These are phyloP conservation scores for Ensete ventricosum DNA, from an alignment of 176 grass and related monocot genomes.

Conservation along the genomic window DNA sequence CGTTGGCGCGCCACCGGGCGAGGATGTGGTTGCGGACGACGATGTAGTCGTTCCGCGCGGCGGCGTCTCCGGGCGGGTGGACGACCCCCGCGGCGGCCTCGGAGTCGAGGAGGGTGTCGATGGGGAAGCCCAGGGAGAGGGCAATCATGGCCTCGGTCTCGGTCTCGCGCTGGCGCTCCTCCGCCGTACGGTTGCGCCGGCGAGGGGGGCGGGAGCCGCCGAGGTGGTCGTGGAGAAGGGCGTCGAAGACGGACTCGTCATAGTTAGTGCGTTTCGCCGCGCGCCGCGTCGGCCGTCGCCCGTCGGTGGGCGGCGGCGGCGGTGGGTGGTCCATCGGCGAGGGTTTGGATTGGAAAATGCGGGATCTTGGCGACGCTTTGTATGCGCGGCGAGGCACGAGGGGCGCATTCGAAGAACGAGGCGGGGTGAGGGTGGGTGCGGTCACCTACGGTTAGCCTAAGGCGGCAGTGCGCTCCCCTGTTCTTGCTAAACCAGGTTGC, in stretches of 20 bases:
- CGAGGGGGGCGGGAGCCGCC: slow-evolving; percentile 37
- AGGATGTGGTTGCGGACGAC: slow-evolving; percentile 93
- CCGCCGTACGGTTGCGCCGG: slow-evolving; percentile 41
- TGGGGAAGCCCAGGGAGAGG: slow-evolving; percentile 72
- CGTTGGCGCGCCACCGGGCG: slow-evolving; percentile 76
- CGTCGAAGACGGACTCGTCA: slow-evolving; percentile 71
- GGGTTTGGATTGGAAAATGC: not conserved
- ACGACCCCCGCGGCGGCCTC: slow-evolving; percentile 35
- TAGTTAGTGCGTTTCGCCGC: slow-evolving; percentile 39
- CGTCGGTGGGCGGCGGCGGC: slow-evolving; percentile 1
- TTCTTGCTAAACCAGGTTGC: not conserved
- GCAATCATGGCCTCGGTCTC: slow-evolving; percentile 90
- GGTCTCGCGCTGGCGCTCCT: slow-evolving; percentile 73
- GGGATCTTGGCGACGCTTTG: not conserved
- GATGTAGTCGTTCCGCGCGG: slow-evolving; percentile 70
- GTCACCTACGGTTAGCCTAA: not conserved
- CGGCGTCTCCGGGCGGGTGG: slow-evolving; percentile 16
- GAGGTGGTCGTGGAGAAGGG: slow-evolving; percentile 45
- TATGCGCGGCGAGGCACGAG: not conserved
- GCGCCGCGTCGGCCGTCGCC: slow-evolving; percentile 17
- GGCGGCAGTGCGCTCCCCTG: too few relatives aligned
- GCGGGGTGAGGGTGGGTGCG: not conserved
- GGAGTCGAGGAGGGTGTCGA: slow-evolving; percentile 48
- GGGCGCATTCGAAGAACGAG: not conserved
- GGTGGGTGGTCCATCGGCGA: not conserved